Base-by-base conservation (phyloP, 176 grass and related monocot species). In the Secale cereale region DNA sequence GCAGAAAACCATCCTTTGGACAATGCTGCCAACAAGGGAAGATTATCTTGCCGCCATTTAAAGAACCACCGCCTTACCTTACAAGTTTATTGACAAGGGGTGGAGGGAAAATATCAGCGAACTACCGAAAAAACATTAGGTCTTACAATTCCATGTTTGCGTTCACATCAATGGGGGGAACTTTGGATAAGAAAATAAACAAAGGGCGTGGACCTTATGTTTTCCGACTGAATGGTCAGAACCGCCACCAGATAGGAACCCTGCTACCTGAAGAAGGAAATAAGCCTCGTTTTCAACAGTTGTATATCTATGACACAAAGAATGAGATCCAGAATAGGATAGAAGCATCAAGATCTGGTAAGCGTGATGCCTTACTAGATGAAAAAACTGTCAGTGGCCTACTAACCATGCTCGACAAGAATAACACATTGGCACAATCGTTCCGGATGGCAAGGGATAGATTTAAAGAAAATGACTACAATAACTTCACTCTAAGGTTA, bases 121-220 rank as follows among this genome's bases (percentile, higher is more conserved):
- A 90, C 48, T 85, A 66, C 16, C 7, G 9, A 10, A 48, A 78
- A 2, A 76, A 88, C 37, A 92, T 88, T 1, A 75, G 71, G 19
- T 32, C 33, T 27, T 89, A 89, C 64, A 89, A 92, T 16, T 78
- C 59, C 5, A 92, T 92, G 82, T 88, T 78, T 54, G 61, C 86
- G 26, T 86, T 74, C 65, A 61, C 76, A 54, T 65, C 88, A 30
- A 90, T 85, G 78, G 88, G 83, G 25, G 83, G 71, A 7, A 70
- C 2, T 5, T 43, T 86, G 0, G 70, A 90, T 16, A 73, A 37
- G 50, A 33, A 81, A 20, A 36, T 81, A 80, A 87, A 87, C 17
- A 87, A 76, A 8, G 30, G 70, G 23, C 4, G 15, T n/a, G 70
- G 83, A 76, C 83, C 76, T 31, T 90, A 75, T 41, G 52, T 90